phyloP scores from a whole-genome alignment of 257 asterid genomes.

The Nicotiana otophora region DNA sequence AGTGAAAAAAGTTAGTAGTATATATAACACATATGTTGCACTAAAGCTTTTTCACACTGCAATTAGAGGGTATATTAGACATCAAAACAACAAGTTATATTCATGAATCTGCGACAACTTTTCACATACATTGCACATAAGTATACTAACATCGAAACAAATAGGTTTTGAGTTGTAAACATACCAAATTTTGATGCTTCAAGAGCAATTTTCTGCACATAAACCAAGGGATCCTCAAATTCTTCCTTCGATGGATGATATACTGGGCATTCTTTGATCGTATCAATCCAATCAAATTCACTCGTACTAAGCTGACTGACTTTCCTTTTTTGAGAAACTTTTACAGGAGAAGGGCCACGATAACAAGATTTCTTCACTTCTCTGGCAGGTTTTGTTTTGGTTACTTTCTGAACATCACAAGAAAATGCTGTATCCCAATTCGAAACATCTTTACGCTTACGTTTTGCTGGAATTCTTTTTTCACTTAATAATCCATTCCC shows the following conservation, averaged over 20 bases:
- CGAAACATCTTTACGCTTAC: background rate
- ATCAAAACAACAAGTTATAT: background rate
- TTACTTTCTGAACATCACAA: background rate
- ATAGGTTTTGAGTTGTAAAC: background rate
- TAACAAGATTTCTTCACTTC: background rate
- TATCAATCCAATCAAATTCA: constrained; percentile 24
- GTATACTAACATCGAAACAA: background rate
- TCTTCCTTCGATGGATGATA: constrained; percentile 39
- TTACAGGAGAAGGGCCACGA: background rate
- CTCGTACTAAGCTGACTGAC: background rate
- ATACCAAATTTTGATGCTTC: constrained; percentile 49
- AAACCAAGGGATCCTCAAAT: constrained; percentile 35
- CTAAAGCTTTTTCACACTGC: background rate
- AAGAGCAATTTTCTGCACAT: constrained; percentile 28
- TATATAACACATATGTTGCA: background rate
- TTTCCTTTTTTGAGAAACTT: background rate
- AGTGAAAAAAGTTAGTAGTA: background rate
- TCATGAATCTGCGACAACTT: background rate
- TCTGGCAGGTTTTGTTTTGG: background rate
- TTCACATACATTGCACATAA: background rate
- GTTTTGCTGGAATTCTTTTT: background rate
- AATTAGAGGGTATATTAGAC: background rate
- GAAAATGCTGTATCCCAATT: background rate
- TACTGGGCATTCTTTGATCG: constrained; percentile 28
- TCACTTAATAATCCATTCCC: background rate